Evolutionary conservation across 2,329 filamentous ascomycete genomes (phyloP), one percentile per base, ranked within the genome.

Genomic region (Anthostomella pinea): DNA sequence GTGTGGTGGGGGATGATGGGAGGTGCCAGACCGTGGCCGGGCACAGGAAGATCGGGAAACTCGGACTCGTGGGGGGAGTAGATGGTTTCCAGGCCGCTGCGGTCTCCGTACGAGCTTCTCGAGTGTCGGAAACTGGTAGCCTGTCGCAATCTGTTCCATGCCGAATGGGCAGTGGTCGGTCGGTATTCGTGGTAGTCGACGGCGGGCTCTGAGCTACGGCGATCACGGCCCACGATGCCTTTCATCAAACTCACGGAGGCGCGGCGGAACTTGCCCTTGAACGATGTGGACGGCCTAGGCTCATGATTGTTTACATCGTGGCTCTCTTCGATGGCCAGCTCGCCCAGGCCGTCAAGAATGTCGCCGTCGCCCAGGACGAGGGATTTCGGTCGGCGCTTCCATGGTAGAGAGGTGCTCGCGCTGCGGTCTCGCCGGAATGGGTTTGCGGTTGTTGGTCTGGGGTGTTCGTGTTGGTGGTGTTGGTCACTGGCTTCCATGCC

Each of bases 1-100:
- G 70, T 75, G 36, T 79, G 72, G 8, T 64, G 64, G 3, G 79
- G 79, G 18, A 83, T 81, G 39, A 80, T 62, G 0, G 79, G 79
- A 4, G 79, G 79, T 38, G 73, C 75, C 20, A 64, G 64, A 19
- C 69, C 69, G 38, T 68, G 60, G 3, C 72, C 73, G 3, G 75
- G 73, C 4, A 75, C 57, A 0, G 69, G 67, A n/a, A 54, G 54
- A 13, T 38, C 43, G 2, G 51, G 47, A 18, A 63, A 58, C 10
- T 56, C 49, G 10, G 59, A 52, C 22, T 56, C 50, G 10, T 57
- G 55, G 9, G 63, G 62, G n/a, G 63, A 63, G 33, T 66, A 60
- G 41, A 67, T 60, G 2, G 61, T 59, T 17, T 56, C 56, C 15
- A 65, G 52, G 17, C 58, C 54, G 17, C 46, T 43, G 16, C 70